phyloP scores from a whole-genome alignment of 2,329 filamentous ascomycete genomes.

The Cladosporium sp. region DNA sequence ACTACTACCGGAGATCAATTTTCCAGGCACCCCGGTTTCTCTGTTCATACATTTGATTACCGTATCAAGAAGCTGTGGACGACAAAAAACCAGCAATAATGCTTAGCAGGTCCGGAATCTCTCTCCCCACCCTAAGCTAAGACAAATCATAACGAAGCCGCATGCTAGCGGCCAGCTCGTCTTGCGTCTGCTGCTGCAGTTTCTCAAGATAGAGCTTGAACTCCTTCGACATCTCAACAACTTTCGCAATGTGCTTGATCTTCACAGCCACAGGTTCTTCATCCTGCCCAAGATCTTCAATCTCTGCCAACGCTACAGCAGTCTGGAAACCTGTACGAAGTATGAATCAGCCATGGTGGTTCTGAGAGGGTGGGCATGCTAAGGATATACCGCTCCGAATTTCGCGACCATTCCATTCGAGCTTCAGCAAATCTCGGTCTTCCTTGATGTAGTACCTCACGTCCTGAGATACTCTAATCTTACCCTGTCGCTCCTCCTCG shows the following conservation, averaged over 20 bases:
- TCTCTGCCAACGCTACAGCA: slow-evolving; percentile 30
- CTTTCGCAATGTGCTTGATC: slow-evolving; percentile 14
- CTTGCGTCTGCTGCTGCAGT: not conserved
- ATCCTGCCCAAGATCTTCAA: not conserved
- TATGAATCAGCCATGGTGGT: not conserved
- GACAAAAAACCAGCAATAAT: too few relatives aligned
- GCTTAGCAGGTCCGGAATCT: too few relatives aligned
- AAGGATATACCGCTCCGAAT: slow-evolving; percentile 31
- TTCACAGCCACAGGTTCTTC: not conserved
- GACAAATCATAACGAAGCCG: not conserved
- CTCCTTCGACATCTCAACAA: not conserved
- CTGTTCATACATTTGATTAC: too few relatives aligned
- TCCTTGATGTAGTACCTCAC: not conserved
- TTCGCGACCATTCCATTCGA: slow-evolving; percentile 34
- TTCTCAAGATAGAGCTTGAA: not conserved
- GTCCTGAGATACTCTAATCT: not conserved
- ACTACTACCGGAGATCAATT: too few relatives aligned
- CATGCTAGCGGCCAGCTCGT: not conserved
- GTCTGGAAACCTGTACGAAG: slow-evolving; percentile 22
- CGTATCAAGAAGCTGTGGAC: too few relatives aligned
- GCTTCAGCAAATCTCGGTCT: not conserved
- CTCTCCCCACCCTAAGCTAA: too few relatives aligned
- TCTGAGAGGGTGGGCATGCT: not conserved
- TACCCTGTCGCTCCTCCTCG: not conserved
- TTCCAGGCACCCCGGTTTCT: too few relatives aligned